phyloP scores from a whole-genome alignment of 495 filamentous ascomycete genomes.

The Aspergillus leporis region DNA sequence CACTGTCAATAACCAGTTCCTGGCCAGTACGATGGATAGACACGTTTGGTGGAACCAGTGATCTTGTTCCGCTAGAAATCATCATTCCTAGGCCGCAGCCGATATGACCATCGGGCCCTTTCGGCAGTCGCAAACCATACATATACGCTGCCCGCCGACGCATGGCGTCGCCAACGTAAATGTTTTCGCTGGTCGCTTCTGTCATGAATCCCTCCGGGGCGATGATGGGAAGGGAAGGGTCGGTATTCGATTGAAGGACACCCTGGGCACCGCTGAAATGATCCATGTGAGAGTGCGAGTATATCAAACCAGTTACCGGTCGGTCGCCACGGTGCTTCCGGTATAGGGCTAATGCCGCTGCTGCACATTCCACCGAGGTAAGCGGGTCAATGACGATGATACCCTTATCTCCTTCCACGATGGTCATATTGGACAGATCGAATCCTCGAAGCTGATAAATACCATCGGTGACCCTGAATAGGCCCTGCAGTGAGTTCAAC shows the following conservation, averaged over 20 bases:
- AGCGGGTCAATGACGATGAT: constrained; percentile 29
- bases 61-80: constrained; percentile 14
- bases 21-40: constrained; percentile 21
- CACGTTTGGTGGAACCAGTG: constrained; percentile 23
- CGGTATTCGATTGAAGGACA: constrained; percentile 12
- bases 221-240: constrained; percentile 19
- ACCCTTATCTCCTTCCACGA: constrained; percentile 27
- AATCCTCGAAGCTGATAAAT: constrained; percentile 31
- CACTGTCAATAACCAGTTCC: constrained; percentile 18
- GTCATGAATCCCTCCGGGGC: constrained; percentile 30
- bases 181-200: constrained; percentile 23
- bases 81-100: constrained; percentile 23
- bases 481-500: constrained; percentile 19
- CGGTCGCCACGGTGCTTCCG: constrained; percentile 18
- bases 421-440: constrained; percentile 29
- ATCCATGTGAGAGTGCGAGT: constrained; percentile 31
- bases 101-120: constrained; percentile 19
- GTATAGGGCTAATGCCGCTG: constrained; percentile 22
- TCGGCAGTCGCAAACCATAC: constrained; percentile 22
- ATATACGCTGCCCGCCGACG: constrained; percentile 24
- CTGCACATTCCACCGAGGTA: constrained; percentile 18
- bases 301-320: constrained; percentile 24
- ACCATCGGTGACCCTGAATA: constrained; percentile 23
- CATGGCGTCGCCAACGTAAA: constrained; percentile 26
- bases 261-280: constrained; percentile 27